Percentiles rank a stretch among this genome's conserved stretches.
These are phyloP conservation scores for Acer negundo DNA, from an alignment of 345 rosid genomes.

Conservation along the genomic window DNA sequence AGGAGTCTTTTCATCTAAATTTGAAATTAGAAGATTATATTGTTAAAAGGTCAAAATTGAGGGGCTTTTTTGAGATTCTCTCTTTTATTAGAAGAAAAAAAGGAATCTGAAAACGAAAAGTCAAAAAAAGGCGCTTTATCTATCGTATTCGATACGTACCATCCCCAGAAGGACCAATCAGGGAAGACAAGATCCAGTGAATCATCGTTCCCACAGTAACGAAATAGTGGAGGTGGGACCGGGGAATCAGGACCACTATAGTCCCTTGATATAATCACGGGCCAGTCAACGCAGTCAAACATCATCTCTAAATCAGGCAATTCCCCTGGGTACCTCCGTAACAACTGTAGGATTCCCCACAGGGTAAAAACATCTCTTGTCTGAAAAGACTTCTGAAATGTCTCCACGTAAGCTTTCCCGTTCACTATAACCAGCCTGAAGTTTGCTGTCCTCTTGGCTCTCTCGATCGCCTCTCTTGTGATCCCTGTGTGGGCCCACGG, in stretches of 20 bases:
- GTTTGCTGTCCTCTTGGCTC: constrained; percentile 54
- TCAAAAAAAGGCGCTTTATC: too few relatives aligned
- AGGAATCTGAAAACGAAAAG: too few relatives aligned
- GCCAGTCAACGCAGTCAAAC: constrained; percentile 89
- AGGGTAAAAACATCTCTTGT: constrained; percentile 76
- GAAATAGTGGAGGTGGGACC: constrained; percentile 67
- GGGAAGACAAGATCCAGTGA: constrained; percentile 73
- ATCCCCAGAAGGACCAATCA: constrained; percentile 97
- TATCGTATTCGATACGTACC: constrained; percentile 39
- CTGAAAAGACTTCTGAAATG: constrained; percentile 49
- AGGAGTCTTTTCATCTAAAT: too few relatives aligned
- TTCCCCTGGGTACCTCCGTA: constrained; percentile 71
- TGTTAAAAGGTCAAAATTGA: too few relatives aligned
- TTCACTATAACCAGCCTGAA: constrained; percentile 58
- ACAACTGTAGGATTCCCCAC: constrained; percentile 87
- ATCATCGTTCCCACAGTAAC: constrained; percentile 64
- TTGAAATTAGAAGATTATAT: too few relatives aligned
- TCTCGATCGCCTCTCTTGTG: constrained; percentile 60
- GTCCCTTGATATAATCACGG: constrained; percentile 37
- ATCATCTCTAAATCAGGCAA: constrained; percentile 82
- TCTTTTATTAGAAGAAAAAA: too few relatives aligned
- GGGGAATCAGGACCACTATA: constrained; percentile 41
- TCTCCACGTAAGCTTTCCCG: constrained; percentile 65
- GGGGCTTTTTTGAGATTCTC: too few relatives aligned
- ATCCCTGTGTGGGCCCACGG: constrained; percentile 82